These are phyloP conservation scores for Pyricularia grisea DNA, from an alignment of 2,329 filamentous ascomycete species.

Conservation along the genomic window DNA sequence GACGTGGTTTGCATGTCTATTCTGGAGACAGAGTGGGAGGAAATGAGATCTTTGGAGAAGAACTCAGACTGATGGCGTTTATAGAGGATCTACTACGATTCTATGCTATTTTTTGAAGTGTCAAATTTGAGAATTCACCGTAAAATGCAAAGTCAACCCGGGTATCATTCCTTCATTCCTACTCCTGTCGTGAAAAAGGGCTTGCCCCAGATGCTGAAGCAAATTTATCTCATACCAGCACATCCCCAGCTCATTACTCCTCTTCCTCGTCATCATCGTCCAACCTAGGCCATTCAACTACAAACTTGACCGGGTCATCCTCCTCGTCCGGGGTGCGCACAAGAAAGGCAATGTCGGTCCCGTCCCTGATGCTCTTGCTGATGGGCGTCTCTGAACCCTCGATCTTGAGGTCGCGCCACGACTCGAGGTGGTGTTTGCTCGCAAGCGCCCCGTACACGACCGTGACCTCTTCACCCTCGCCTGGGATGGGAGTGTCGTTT, in stretches of 20 bases:
- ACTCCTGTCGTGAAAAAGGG: not conserved
- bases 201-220: not conserved
- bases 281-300: conserved; percentile 23
- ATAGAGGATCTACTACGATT: not conserved
- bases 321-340: conserved; percentile 26
- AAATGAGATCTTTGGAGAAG: not conserved
- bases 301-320: conserved; percentile 27
- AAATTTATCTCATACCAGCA: not conserved
- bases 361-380: conserved; percentile 34
- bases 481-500: conserved; percentile 27
- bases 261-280: conserved; percentile 32
- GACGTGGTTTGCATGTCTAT: conserved; percentile 24
- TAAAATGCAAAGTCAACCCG: not conserved
- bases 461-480: conserved; percentile 18
- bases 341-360: conserved; percentile 39
- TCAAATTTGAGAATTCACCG: not conserved
- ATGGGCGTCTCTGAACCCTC: conserved; percentile 27
- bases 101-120: not conserved
- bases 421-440: conserved; percentile 30
- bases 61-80: not conserved
- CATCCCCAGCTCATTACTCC: conserved; percentile 7
- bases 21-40: conserved; percentile 27
- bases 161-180: not conserved
- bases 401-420: conserved; percentile 37
- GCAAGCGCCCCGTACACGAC: conserved; percentile 38